Percentiles rank a stretch among this genome's conserved stretches.
phyloP scores from a whole-genome alignment of 805 yeast species.

The Lipomyces yamanashiensis region DNA sequence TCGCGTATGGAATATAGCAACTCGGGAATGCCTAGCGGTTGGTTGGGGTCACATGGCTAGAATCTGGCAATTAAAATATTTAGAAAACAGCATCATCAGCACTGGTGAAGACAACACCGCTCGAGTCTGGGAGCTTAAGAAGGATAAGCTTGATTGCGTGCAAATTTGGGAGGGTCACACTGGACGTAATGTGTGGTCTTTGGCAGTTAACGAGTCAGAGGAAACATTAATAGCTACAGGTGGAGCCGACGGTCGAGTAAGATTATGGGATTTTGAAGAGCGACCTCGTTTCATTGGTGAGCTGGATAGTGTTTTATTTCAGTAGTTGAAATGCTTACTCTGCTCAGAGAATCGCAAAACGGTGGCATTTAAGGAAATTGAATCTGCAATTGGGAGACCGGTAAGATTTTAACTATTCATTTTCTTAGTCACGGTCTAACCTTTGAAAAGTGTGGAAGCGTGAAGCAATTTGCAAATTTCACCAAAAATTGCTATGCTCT shows the following conservation, averaged over 20 bases:
- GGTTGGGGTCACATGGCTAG: conserved; percentile 98
- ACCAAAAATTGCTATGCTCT: conserved; percentile 29
- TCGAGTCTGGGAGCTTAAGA: conserved; percentile 68
- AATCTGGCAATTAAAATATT: conserved; percentile 81
- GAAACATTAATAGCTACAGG: conserved; percentile 70
- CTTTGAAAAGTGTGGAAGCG: conserved; percentile 14
- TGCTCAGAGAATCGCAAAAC: conserved; percentile 6
- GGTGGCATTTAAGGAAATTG: conserved; percentile 39
- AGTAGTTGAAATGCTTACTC: not conserved
- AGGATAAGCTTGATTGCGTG: conserved; percentile 48
- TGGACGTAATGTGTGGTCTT: conserved; percentile 83
- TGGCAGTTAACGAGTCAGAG: conserved; percentile 61
- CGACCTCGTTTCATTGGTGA: conserved; percentile 13
- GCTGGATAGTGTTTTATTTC: not conserved
- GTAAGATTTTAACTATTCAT: not conserved
- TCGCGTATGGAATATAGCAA: conserved; percentile 66
- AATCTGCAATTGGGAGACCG: not conserved
- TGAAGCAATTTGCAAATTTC: conserved; percentile 23
- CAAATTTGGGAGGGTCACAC: conserved; percentile 69
- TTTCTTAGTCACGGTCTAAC: not conserved
- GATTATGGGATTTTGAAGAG: conserved; percentile 53
- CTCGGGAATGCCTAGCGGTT: conserved; percentile 65
- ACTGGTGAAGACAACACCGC: conserved; percentile 87
- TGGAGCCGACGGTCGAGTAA: conserved; percentile 89
- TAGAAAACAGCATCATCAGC: conserved; percentile 56